Evolutionary conservation across 495 filamentous ascomycete species (phyloP).

Genomic region (Annulohypoxylon stygium): DNA sequence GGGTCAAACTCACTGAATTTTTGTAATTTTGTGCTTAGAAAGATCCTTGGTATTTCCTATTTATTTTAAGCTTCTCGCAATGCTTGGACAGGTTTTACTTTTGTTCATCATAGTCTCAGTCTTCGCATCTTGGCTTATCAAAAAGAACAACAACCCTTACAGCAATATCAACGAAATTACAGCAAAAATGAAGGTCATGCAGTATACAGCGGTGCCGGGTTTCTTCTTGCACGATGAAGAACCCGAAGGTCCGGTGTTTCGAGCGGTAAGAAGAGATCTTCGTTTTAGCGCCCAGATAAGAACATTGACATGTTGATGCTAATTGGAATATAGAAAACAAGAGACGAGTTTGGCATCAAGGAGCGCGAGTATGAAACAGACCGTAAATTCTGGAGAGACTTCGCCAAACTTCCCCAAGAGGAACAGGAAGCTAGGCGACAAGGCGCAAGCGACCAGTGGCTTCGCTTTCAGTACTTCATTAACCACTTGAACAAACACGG

Average conservation of each 20-base stretch:
- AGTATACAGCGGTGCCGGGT: slow-evolving; percentile 28
- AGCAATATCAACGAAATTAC: slow-evolving; percentile 3
- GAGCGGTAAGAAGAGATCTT: slow-evolving; percentile 28
- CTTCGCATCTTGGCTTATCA: slow-evolving; percentile 3
- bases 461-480: slow-evolving; percentile 51
- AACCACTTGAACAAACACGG: slow-evolving; percentile 42
- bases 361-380: slow-evolving; percentile 50
- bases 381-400: slow-evolving; percentile 28
- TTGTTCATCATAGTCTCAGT: slow-evolving; percentile 1
- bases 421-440: not conserved
- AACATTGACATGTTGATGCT: not conserved
- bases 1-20: not conserved
- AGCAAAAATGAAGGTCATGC: not conserved
- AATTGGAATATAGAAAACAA: slow-evolving; percentile 36
- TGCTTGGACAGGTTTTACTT: slow-evolving; percentile 11
- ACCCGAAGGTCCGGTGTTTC: slow-evolving; percentile 28
- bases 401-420: not conserved
- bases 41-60: not conserved
- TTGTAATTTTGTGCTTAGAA: not conserved
- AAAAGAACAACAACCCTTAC: not conserved
- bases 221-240: slow-evolving; percentile 40
- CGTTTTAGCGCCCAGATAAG: not conserved
- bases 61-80: not conserved
- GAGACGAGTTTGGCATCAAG: slow-evolving; percentile 51
- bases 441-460: slow-evolving; percentile 42